Base-by-base conservation (phyloP, 352 stramenopile species). In the Phytophthora sojae region DNA sequence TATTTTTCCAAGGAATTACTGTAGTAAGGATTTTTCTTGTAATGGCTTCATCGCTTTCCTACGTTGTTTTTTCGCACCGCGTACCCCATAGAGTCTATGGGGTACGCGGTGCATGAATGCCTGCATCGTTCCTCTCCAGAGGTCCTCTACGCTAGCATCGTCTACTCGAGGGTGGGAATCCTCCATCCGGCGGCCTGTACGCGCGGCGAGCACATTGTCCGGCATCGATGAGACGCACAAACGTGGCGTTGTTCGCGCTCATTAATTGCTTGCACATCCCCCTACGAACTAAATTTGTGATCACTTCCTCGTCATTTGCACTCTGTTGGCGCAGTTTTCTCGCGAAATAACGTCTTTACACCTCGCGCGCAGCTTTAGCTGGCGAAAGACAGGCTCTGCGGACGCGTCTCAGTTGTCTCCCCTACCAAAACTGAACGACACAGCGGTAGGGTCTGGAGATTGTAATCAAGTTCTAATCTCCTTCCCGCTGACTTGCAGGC, bases 391-490 rank as follows among this genome's bases (percentile, higher is more conserved):
- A 19, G 15, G 19, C 49, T 30, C 2, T 15, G 8, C 26, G 19
- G 52, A 23, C 61, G 37, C 61, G 61, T 67, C 51, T 67, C 61
- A 67, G 21, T 61, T 67, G 35, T 19, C 47, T 7, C 11, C 19
- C 45, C 11, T 29, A 53, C 4, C 14, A 61, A 61, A 37, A 17
- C 14, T 15, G 19, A 45, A 55, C 30, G 32, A 67, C 32, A 17
- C 37, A 30, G 35, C 23, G 60, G 50, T 53, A 54, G 17, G n/a
- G 15, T 32, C 9, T 35, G 21, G 35, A 61, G 54, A n/a, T 21
- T n/a, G 61, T 56, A 67, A 67, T 61, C 61, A 61, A 57, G 19
- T 49, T 67, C 30, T 53, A 44, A 53, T 52, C 49, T 57, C 44
- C 21, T 69, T 69, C 61, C 61, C 53, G 61, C 26, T 8, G 26